A percentile compares a stretch with the other conserved stretches of the same genome.
phyloP scores from a whole-genome alignment of 768 basidiomycete genomes.

The Leccinum sublutescens region DNA sequence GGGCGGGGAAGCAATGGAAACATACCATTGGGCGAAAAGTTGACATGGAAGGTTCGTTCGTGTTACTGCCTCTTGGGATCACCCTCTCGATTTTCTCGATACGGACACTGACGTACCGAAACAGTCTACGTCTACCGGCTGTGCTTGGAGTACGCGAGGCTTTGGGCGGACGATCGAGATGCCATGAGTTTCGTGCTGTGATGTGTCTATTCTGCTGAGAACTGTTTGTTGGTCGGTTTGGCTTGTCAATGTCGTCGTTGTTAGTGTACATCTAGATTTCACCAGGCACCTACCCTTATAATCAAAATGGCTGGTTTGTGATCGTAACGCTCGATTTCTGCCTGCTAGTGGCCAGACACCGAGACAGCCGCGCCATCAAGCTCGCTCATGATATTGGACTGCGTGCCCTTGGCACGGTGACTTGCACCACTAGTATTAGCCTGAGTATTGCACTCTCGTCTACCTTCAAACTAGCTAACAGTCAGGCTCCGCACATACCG shows the following conservation, averaged over 20 bases:
- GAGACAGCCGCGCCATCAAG: no score
- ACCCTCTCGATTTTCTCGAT: background rate
- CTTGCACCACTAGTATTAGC: no score
- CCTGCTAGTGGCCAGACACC: no score
- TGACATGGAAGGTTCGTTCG: conserved; percentile 86
- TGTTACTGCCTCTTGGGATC: background rate
- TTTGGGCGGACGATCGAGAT: conserved; percentile 83
- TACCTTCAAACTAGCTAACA: no score
- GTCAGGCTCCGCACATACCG: no score
- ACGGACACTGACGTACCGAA: background rate
- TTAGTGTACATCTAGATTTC: background rate
- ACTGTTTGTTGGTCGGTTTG: background rate
- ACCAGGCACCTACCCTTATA: background rate
- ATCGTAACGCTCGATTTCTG: no score
- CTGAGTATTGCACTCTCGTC: no score
- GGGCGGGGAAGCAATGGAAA: conserved; percentile 94
- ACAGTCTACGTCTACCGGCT: conserved; percentile 85
- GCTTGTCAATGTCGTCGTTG: background rate
- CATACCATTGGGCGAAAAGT: conserved; percentile 73
- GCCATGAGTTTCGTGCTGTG: conserved; percentile 47
- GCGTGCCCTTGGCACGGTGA: no score
- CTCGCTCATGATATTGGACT: no score
- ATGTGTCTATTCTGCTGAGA: conserved; percentile 1
- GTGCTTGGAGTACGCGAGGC: conserved; percentile 83
- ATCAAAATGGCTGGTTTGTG: background rate